Evolutionary conservation across 305 asterid species (phyloP).

Genomic region (Fraxinus nigra): DNA sequence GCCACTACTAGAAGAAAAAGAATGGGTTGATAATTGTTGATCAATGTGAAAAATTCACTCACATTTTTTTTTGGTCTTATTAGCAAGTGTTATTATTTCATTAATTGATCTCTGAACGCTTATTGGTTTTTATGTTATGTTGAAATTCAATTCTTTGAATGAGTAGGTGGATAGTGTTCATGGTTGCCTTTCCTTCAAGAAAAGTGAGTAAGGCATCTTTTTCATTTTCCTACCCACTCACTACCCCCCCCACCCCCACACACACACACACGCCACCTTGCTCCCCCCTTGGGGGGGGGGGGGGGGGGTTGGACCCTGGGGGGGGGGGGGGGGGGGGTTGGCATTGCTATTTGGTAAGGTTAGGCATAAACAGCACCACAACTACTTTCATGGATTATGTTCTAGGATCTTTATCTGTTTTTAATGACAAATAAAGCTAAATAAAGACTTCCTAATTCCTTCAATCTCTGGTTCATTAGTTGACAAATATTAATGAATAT

Average conservation of each 20-base stretch:
- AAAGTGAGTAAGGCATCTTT: conserved; percentile 53
- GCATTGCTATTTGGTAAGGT: conserved; percentile 19
- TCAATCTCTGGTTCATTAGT: conserved; percentile 35
- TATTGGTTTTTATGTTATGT: conserved; percentile 11
- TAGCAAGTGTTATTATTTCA: conserved; percentile 19
- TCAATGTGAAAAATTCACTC: conserved; percentile 27
- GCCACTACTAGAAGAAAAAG: conserved; percentile 47
- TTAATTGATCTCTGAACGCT: conserved; percentile 19
- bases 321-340: background rate
- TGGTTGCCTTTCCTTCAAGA: conserved; percentile 75
- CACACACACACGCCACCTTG: background rate
- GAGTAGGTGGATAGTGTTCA: conserved; percentile 52
- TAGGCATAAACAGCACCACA: conserved; percentile 47
- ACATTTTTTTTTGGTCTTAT: background rate
- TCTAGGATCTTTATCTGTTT: conserved; percentile 21
- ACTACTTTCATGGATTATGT: conserved; percentile 52
- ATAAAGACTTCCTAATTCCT: background rate
- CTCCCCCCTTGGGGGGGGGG: conserved; percentile 16
- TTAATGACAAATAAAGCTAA: background rate
- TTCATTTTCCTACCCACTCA: conserved; percentile 24
- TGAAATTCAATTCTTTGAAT: conserved; percentile 54
- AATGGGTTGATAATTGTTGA: conserved; percentile 22
- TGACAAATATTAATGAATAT: conserved; percentile 6
- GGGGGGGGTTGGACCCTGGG: background rate
- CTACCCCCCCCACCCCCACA: no score